A percentile compares a stretch with the other conserved stretches of the same genome.
phyloP scores from a whole-genome alignment of 768 basidiomycete genomes.

The Exsudoporus frostii region DNA sequence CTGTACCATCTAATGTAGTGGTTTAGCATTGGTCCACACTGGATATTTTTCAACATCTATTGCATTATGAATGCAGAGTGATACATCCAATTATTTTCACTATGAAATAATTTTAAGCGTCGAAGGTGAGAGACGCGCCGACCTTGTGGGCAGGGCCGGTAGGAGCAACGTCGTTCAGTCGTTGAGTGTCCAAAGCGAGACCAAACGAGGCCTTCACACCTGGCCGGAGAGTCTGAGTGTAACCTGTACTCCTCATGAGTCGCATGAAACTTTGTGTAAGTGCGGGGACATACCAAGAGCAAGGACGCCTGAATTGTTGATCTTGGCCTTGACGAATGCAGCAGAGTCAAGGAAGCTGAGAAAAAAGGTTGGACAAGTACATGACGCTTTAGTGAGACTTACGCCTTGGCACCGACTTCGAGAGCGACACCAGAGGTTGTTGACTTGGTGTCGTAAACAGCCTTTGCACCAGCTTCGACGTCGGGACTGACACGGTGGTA shows the following conservation, averaged over 20 bases:
- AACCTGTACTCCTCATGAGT: slow-evolving; percentile 45
- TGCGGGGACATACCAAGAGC: slow-evolving; percentile 56
- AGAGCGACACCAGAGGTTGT: slow-evolving; percentile 82
- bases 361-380: not conserved
- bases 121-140: slow-evolving; percentile 72
- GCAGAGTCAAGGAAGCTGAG: slow-evolving; percentile 77
- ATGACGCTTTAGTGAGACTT: slow-evolving; percentile 33
- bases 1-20: not conserved
- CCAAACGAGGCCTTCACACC: slow-evolving; percentile 93
- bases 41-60: not conserved
- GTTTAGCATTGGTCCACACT: not conserved
- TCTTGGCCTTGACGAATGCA: slow-evolving; percentile 96
- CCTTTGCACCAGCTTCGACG: slow-evolving; percentile 95
- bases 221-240: slow-evolving; percentile 91
- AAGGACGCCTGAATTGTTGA: slow-evolving; percentile 93
- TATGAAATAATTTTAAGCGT: slow-evolving; percentile 46
- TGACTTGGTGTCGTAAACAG: slow-evolving; percentile 91
- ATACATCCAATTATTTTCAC: slow-evolving; percentile 15
- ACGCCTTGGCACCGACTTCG: slow-evolving; percentile 96
- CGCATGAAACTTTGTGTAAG: not conserved
- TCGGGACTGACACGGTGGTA: slow-evolving; percentile 93
- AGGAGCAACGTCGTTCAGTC: slow-evolving; percentile 70
- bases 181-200: slow-evolving; percentile 92
- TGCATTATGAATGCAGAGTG: slow-evolving; percentile 13
- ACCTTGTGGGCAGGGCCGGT: slow-evolving; percentile 79